Evolutionary conservation across 2,329 filamentous ascomycete species (phyloP).

Genomic region (Sordariomycetes sp.): DNA sequence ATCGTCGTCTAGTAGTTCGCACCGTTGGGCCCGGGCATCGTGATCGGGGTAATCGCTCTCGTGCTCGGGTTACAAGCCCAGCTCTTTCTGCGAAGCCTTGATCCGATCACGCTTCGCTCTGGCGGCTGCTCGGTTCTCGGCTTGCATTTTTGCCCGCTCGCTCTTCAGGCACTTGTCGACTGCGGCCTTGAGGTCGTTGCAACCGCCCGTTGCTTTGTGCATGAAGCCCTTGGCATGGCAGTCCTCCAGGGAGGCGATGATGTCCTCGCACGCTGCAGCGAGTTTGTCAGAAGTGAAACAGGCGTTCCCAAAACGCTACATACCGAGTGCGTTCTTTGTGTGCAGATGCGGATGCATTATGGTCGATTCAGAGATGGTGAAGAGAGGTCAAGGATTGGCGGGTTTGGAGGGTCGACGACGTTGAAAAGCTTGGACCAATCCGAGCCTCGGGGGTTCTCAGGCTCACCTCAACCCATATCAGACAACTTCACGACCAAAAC

Average conservation of each 20-base stretch:
- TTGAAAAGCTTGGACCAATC: conserved; percentile 20
- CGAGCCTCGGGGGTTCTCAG: conserved; percentile 6
- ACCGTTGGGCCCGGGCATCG: too few relatives aligned
- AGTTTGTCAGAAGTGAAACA: conserved; percentile 11
- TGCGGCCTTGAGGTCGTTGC: conserved; percentile 75
- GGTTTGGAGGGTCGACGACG: background rate
- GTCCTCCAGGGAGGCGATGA: conserved; percentile 90
- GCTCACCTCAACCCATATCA: background rate
- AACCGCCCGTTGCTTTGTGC: conserved; percentile 83
- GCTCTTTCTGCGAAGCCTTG: conserved; percentile 57
- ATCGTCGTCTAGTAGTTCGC: too few relatives aligned
- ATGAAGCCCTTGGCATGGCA: conserved; percentile 90
- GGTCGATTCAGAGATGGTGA: background rate
- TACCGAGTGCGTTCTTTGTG: conserved; percentile 85
- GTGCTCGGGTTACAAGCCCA: conserved; percentile 20
- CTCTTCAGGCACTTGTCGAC: conserved; percentile 79
- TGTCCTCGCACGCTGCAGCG: conserved; percentile 80
- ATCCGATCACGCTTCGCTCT: conserved; percentile 62
- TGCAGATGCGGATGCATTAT: conserved; percentile 95
- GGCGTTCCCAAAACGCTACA: conserved; percentile 2
- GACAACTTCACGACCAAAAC: background rate
- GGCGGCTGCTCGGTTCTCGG: conserved; percentile 61
- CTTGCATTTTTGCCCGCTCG: conserved; percentile 71
- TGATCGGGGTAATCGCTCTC: background rate
- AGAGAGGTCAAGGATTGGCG: conserved; percentile 3